These are phyloP conservation scores for Camelina neglecta DNA, from an alignment of 345 rosid species.

Conservation along the genomic window DNA sequence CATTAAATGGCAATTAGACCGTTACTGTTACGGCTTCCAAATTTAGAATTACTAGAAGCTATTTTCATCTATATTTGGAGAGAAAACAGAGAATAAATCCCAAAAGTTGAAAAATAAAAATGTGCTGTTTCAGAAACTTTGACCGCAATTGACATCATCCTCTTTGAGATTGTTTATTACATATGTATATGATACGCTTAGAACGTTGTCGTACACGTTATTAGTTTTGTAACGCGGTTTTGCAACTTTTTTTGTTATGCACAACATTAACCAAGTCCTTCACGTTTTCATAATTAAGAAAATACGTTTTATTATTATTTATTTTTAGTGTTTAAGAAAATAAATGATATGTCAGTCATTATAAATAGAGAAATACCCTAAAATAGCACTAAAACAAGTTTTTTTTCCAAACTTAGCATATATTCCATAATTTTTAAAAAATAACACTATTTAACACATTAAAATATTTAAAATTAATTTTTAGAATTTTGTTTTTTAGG, in stretches of 20 bases:
- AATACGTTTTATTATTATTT: background rate
- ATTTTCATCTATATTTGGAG: slow-evolving; percentile 15
- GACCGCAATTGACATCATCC: slow-evolving; percentile 4
- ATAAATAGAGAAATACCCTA: background rate
- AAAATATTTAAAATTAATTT: no score
- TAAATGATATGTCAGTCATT: background rate
- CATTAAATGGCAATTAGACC: slow-evolving; percentile 13
- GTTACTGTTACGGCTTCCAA: slow-evolving; percentile 15
- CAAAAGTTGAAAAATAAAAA: slow-evolving; percentile 9
- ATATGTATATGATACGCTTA: background rate
- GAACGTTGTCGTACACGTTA: background rate
- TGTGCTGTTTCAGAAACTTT: slow-evolving; percentile 29
- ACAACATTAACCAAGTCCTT: background rate
- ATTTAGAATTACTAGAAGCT: slow-evolving; percentile 31
- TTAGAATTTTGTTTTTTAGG: no score
- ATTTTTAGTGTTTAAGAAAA: background rate
- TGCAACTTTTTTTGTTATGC: background rate
- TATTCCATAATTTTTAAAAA: no score
- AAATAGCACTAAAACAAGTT: no score
- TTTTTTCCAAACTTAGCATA: no score
- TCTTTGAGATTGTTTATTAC: slow-evolving; percentile 22
- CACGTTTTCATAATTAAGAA: background rate
- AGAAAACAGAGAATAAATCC: slow-evolving; percentile 8
- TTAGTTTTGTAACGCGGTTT: background rate
- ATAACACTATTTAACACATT: no score